Percentiles rank a stretch among this genome's conserved stretches.
These are phyloP conservation scores for Penicillium decumbens DNA, from an alignment of 2,329 filamentous ascomycete genomes.

Conservation along the genomic window DNA sequence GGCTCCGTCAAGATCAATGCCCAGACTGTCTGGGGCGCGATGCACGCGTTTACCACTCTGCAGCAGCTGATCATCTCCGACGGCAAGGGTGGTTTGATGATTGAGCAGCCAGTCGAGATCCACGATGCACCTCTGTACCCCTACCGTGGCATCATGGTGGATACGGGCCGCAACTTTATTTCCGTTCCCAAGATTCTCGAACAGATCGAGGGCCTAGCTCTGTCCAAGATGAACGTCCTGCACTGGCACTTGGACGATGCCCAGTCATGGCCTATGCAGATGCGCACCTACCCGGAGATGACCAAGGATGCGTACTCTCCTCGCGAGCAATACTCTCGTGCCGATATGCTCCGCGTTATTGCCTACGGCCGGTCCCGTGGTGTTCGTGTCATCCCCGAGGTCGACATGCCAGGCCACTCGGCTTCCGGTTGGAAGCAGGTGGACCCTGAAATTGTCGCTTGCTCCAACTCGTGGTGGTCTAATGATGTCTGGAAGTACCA, in stretches of 20 bases:
- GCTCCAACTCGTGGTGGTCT: constrained; percentile 56
- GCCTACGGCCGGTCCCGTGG: constrained; percentile 52
- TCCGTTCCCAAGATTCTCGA: constrained; percentile 50
- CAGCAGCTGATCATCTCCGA: constrained; percentile 53
- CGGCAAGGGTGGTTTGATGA: constrained; percentile 42
- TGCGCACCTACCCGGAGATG: constrained; percentile 50
- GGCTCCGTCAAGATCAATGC: constrained; percentile 45
- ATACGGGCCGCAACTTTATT: constrained; percentile 54
- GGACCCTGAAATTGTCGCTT: constrained; percentile 54
- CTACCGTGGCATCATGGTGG: constrained; percentile 54
- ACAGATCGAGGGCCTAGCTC: constrained; percentile 53
- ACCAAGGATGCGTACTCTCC: constrained; percentile 52
- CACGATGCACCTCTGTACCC: constrained; percentile 51
- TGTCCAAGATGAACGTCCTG: constrained; percentile 55
- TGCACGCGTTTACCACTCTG: constrained; percentile 55
- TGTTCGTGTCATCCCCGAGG: constrained; percentile 58
- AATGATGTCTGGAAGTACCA: constrained; percentile 54
- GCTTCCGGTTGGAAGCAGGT: constrained; percentile 54
- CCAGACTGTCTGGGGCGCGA: constrained; percentile 51
- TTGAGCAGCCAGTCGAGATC: constrained; percentile 53
- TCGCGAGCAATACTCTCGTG: constrained; percentile 46
- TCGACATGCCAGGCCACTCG: constrained; percentile 59
- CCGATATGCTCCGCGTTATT: constrained; percentile 44
- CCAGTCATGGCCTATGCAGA: constrained; percentile 54
- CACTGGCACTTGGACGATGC: constrained; percentile 56